Evolutionary conservation across 345 rosid genomes (phyloP), one percentile per base, ranked within the genome.

Genomic region (Fremontodendron californicum): DNA sequence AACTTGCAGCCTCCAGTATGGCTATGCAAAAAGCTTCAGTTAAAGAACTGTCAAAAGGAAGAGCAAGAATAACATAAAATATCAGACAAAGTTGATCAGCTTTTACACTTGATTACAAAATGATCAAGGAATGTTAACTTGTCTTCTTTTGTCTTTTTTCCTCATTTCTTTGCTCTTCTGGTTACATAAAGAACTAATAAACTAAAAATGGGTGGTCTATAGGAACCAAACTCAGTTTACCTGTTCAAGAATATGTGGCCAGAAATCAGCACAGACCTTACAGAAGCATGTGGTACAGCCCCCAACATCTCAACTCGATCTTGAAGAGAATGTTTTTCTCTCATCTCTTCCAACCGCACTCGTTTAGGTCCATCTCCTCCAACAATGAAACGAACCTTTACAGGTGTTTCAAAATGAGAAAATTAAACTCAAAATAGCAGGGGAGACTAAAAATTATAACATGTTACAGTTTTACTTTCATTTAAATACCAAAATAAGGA

Each of bases 1-100:
- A 93, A 84, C 99, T 96, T 80, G 99, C 97, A 45, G 99, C 98
- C 83, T 96, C 99, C 78, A 96, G 85, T 75, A 93, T 93, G 78
- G 99, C 97, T 81, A 96, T 96, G 93, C 98, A 96, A 84, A 96
- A 96, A 12, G 98, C 99, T 89, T 96, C 97, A 35, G 99, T 96
- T 78, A 96, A 87, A 77, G 98, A 96, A 86, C 99, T 96, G 92
- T 78, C 71, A 77, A 45, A 33, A 76, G 60, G 79, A 61, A 75
- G 33, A 43, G n/a, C 43, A 16, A 7, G 16, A 73, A 73, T 25
- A 55, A 55, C 45, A 33, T n/a, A 55, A 55, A 67, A 42, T 21
- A 25, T 58, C 35, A 25, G 37, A 27, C 37, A n/a, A 60, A n/a
- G 13, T 4, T 27, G 6, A 35, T 72, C 2, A 46, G 31, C 58